Base-by-base conservation (phyloP, 148 eudicot species). In the Gaultheria prostrata region DNA sequence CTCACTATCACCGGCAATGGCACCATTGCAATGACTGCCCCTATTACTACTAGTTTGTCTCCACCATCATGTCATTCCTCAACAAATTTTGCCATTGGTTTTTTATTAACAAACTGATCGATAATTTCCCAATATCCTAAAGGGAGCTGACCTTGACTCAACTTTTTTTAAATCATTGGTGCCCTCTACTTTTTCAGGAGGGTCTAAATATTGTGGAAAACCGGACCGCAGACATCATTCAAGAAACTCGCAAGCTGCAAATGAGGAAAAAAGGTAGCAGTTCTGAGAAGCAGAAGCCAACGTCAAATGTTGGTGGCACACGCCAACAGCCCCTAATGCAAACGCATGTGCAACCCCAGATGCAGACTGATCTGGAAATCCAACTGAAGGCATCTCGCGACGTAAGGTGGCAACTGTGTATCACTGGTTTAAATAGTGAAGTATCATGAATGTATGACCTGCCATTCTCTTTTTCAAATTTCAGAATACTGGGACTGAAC, bases 321-420 rank as follows among this genome's bases (percentile, higher is more conserved):
- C 74, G 83, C 77, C 90, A 85, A 82, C 88, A 79, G 87, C 87
- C 89, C 77, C 59, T 77, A 83, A 11, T 54, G 76, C 90, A 83
- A 80, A 83, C 80, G 39, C 90, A 86, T 70, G 77, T 72, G 79
- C 89, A 92, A 18, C 84, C 91, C 14, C 89, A 83, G 80, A 85
- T 65, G 76, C 93, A 89, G 81, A 83, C 90, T 82, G 94, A 92
- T 65, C 56, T 84, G 82, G 95, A 93, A 85, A 95, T 85, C 79
- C 98, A 95, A 87, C 82, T 95, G 91, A 94, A 95, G 90, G 98
- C 98, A 86, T 95, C 98, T 88, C 97, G 97, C 86, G 95, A 95
- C 84, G 98, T 93, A 95, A 95, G 98, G 94, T 90, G 88, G 84
- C 96, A 86, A 91, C 87, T 88, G 83, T 90, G 86, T 88, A 80